These are phyloP conservation scores for Sporobolomyces roseus DNA, from an alignment of 768 basidiomycete genomes.

Conservation along the genomic window DNA sequence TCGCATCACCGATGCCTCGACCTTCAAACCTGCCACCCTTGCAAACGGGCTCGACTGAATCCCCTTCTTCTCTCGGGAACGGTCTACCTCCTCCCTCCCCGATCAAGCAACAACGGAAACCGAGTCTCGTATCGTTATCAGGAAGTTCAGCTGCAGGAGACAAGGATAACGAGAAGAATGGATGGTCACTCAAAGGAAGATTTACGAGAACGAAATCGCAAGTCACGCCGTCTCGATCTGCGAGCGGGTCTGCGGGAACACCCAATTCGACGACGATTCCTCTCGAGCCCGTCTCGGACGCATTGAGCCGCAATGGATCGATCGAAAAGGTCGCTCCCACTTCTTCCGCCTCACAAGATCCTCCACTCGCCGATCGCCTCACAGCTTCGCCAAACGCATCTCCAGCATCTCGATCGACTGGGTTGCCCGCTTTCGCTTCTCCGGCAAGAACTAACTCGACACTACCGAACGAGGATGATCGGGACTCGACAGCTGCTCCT, in stretches of 20 bases:
- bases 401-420: not conserved
- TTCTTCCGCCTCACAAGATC: not conserved
- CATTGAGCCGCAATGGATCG: not conserved
- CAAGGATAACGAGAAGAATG: conserved; percentile 8
- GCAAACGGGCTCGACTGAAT: not conserved
- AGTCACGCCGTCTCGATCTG: not conserved
- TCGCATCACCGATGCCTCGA: not conserved
- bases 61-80: not conserved
- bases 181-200: conserved; percentile 25
- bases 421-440: not conserved
- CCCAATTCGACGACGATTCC: not conserved
- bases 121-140: not conserved
- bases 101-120: not conserved
- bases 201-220: conserved; percentile 31
- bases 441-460: conserved; percentile 10
- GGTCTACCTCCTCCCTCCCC: not conserved
- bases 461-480: conserved; percentile 1
- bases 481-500: not conserved
- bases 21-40: not conserved
- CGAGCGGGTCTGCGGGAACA: not conserved
- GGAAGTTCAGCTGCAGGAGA: not conserved
- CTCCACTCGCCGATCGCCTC: not conserved
- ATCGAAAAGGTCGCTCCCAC: no score
- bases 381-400: not conserved
- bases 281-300: not conserved